These are phyloP conservation scores for Chionographis japonica DNA, from an alignment of 106 monocot species.

Conservation along the genomic window DNA sequence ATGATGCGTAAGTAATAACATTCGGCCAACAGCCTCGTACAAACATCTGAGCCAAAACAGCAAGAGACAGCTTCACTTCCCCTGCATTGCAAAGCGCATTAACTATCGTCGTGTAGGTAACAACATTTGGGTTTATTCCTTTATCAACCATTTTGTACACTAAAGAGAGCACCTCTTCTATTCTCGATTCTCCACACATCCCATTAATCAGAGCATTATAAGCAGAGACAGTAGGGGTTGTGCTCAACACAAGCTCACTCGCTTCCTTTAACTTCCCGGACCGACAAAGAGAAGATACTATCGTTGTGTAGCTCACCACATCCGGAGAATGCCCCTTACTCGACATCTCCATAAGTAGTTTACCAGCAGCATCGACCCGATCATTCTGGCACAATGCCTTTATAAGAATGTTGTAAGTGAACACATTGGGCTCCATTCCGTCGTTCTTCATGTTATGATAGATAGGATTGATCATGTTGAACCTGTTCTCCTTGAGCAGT, in stretches of 20 bases:
- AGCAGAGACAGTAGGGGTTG: slow-evolving; percentile 17
- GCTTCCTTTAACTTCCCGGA: slow-evolving; percentile 53
- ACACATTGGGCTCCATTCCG: slow-evolving; percentile 67
- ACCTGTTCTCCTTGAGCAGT: slow-evolving; percentile 48
- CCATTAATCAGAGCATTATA: slow-evolving; percentile 80
- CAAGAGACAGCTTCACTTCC: slow-evolving; percentile 43
- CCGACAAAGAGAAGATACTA: slow-evolving; percentile 53
- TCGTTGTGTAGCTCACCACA: slow-evolving; percentile 64
- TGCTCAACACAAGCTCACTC: slow-evolving; percentile 29
- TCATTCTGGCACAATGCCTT: slow-evolving; percentile 72
- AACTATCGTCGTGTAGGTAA: slow-evolving; percentile 78
- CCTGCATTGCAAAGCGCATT: slow-evolving; percentile 47
- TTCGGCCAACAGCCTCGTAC: slow-evolving; percentile 57
- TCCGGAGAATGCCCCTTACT: slow-evolving; percentile 61
- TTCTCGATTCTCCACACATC: slow-evolving; percentile 36
- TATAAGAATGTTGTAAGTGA: slow-evolving; percentile 78
- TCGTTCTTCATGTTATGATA: slow-evolving; percentile 80
- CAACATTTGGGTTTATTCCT: slow-evolving; percentile 55
- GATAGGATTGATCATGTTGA: slow-evolving; percentile 43
- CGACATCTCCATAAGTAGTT: slow-evolving; percentile 69
- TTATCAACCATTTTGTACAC: slow-evolving; percentile 46
- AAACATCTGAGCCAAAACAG: slow-evolving; percentile 59
- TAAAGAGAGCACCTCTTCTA: slow-evolving; percentile 43
- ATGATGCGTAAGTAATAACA: slow-evolving; percentile 46
- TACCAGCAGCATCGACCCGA: slow-evolving; percentile 54